Base-by-base conservation (phyloP, 441 rosid genomes). In the Pelargonium cotyledonis region DNA sequence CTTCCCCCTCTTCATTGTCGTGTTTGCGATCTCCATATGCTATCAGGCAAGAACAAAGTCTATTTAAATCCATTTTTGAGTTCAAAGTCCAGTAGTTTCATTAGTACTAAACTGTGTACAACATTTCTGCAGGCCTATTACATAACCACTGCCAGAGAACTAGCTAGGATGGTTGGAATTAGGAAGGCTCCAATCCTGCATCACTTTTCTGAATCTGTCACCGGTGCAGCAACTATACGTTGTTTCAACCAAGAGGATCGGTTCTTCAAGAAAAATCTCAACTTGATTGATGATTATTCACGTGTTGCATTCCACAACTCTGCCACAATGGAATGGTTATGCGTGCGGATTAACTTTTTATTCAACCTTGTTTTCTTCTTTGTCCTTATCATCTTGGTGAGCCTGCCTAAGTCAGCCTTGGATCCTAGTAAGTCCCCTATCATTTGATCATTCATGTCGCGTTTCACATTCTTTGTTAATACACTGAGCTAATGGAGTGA, bases 321-420 rank as follows among this genome's bases (percentile, higher is more conserved):
- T 10, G 87, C 84, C 70, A 77, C 88, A 49, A 89, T 85, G 89
- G 90, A 88, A 77, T 88, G 93, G 93, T 65, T 88, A 49, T 82
- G 83, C 2, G 65, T 86, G 57, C 78, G 89, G 60, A 83, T 83
- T 73, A 88, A 88, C 79, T 86, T 83, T 72, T 84, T 88, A 12
- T 88, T 85, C 81, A 88, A 88, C 76, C 65, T 82, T 8, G 86
- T 74, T 46, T 88, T 84, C 82, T 88, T 88, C 70, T 65, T 86
- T 66, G 88, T 82, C 51, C 80, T 88, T 46, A 47, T 78, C 64
- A 80, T 88, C 82, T 79, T 86, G 77, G 85, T 86, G 66, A 80
- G 72, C 82, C 75, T 88, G 71, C 89, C 93, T 5, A 69, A 76
- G 65, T 85, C 86, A n/a, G 76, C 81, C 57, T 70, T 85, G 63